A percentile compares a stretch with the other conserved stretches of the same genome.
Conservation (phyloP, 768 basidiomycete genomes). For the Candolleomyces efflorescens region DNA sequence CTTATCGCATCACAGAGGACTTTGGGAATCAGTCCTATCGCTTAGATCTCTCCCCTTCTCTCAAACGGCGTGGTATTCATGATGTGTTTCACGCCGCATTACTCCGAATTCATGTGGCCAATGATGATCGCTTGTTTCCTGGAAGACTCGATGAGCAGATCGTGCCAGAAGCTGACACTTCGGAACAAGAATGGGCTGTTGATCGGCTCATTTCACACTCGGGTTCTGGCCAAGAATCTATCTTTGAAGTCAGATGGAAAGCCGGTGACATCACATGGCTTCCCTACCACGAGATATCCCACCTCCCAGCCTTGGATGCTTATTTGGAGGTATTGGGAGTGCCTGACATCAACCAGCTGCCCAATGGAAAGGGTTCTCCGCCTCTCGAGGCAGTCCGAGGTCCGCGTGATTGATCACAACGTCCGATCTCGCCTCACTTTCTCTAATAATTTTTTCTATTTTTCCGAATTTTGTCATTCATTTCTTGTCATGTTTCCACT, state of each 20-base stretch:
- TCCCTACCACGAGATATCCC: conserved; percentile 8
- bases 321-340: conserved; percentile 1
- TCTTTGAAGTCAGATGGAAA: conserved; percentile 26
- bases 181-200: conserved; percentile 22
- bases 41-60: conserved; percentile 7
- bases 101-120: conserved; percentile 25
- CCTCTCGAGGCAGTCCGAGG: background rate
- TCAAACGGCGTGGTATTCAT: conserved; percentile 18
- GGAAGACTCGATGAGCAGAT: conserved; percentile 18
- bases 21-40: conserved; percentile 15
- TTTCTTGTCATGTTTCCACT: background rate
- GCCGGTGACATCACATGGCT: conserved; percentile 30
- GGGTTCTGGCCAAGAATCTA: conserved; percentile 12
- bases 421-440: too few species aligned
- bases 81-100: conserved; percentile 27
- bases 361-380: background rate
- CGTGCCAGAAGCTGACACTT: background rate
- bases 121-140: conserved; percentile 35
- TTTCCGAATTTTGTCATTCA: background rate
- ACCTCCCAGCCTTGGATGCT: background rate
- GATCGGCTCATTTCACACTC: conserved; percentile 20
- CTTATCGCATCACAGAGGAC: conserved; percentile 12
- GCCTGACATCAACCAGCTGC: background rate
- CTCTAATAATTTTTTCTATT: background rate
- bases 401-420: background rate